Evolutionary conservation across 306 rosid genomes (phyloP).

Genomic region (Lablab purpureus): DNA sequence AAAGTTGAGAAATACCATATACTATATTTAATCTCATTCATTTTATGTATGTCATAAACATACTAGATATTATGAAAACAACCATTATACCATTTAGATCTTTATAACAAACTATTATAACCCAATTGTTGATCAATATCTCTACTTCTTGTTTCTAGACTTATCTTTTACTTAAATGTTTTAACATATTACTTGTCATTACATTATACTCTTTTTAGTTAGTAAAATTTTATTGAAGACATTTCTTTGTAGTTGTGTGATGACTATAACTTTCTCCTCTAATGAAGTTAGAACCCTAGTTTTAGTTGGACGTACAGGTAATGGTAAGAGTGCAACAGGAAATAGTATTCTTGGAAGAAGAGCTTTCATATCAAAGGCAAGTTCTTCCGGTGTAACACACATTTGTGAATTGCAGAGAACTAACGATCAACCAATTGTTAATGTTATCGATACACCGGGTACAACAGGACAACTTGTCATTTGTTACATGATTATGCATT

Average conservation of each 20-base stretch:
- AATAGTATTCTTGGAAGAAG: constrained; percentile 75
- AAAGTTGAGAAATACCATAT: not conserved
- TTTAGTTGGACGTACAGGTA: constrained; percentile 85
- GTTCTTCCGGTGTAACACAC: constrained; percentile 62
- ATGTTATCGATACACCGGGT: constrained; percentile 97
- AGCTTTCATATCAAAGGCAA: constrained; percentile 65
- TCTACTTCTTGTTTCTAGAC: not conserved
- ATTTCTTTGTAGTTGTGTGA: not conserved
- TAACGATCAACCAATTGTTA: constrained; percentile 59
- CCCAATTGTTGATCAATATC: too few species aligned
- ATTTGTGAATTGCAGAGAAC: constrained; percentile 60
- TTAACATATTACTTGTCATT: not conserved
- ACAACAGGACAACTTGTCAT: too few species aligned
- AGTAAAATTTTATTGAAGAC: not conserved
- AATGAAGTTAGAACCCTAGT: constrained; percentile 67
- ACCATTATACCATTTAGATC: too few species aligned
- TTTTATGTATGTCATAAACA: not conserved
- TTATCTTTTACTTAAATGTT: not conserved
- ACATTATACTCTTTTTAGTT: not conserved
- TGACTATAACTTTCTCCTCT: constrained; percentile 43
- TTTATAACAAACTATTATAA: too few species aligned
- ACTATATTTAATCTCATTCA: not conserved
- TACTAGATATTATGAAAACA: too few species aligned
- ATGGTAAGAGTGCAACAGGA: constrained; percentile 90
- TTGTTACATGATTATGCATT: too few species aligned